Evolutionary conservation across 106 monocot species (phyloP).

Genomic region (Allium cepa): DNA sequence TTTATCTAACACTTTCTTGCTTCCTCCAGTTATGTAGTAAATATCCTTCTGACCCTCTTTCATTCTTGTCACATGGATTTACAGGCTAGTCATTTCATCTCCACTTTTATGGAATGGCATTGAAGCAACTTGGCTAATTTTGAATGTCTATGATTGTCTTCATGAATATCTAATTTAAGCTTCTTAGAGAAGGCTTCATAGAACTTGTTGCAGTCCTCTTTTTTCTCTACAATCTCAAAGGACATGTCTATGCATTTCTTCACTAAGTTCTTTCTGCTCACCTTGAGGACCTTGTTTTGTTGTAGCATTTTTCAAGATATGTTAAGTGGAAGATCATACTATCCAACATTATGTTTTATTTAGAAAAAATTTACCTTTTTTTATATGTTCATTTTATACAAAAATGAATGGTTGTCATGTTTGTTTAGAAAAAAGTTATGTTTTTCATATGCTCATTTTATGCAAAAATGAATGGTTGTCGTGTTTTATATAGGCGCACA

Average conservation of each 20-base stretch:
- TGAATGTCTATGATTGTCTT: constrained; percentile 42
- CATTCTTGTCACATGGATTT: constrained; percentile 77
- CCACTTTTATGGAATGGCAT: constrained; percentile 72
- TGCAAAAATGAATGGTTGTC: no score
- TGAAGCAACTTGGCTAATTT: constrained; percentile 64
- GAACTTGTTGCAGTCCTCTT: constrained; percentile 29
- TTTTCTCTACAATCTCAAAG: constrained; percentile 21
- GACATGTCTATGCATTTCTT: constrained; percentile 4
- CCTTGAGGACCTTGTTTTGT: constrained; percentile 80
- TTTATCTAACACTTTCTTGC: no score
- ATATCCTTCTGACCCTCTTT: constrained; percentile 61
- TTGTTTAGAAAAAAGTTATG: no score
- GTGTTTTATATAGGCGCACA: no score
- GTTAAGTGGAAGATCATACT: constrained; percentile 75
- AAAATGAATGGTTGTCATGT: no score
- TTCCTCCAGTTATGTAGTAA: constrained; percentile 81
- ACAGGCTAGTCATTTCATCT: constrained; percentile 70
- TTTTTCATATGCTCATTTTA: no score
- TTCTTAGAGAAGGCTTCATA: constrained; percentile 24
- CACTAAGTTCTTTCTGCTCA: constrained; percentile 75
- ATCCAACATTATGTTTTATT: no score
- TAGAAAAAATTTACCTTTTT: no score
- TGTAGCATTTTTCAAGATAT: constrained; percentile 69
- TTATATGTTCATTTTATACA: no score
- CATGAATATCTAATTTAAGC: constrained; percentile 23